Percentiles rank a stretch among this genome's conserved stretches.
Conservation (phyloP, 2,329 filamentous ascomycete species). For the Neofusicoccum ribis region DNA sequence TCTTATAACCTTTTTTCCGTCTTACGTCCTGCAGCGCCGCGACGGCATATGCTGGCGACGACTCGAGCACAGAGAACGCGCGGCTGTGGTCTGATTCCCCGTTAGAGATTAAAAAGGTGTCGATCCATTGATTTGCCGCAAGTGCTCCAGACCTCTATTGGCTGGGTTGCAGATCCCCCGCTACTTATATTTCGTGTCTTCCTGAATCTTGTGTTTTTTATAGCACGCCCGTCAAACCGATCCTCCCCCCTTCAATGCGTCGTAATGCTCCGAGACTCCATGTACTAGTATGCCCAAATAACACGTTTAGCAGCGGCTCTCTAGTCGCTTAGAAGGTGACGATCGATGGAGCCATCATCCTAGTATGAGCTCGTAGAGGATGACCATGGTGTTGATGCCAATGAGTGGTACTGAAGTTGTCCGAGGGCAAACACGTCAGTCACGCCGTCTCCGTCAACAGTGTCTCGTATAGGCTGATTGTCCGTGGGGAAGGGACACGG, state of each 20-base stretch:
- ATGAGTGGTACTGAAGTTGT: conserved; percentile 37
- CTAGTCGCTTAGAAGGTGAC: not conserved
- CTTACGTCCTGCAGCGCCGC: not conserved
- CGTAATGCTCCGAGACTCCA: conserved; percentile 11
- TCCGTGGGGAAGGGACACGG: not conserved
- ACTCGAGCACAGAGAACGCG: not conserved
- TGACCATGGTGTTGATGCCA: conserved; percentile 41
- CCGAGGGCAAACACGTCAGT: not conserved
- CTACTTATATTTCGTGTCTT: not conserved
- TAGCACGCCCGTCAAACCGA: conserved; percentile 2
- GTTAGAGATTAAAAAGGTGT: not conserved
- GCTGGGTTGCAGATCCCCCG: conserved; percentile 6
- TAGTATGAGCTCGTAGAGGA: conserved; percentile 35
- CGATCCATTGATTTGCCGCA: conserved; percentile 12
- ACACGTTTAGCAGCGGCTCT: not conserved
- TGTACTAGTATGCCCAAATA: not conserved
- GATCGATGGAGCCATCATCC: conserved; percentile 1
- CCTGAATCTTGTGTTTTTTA: not conserved
- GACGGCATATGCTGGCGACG: not conserved
- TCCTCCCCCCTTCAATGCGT: not conserved
- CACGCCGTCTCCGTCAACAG: not conserved
- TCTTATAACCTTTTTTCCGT: not conserved
- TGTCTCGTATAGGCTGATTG: not conserved
- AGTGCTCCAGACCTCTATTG: not conserved
- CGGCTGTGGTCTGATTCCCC: conserved; percentile 4